Base-by-base conservation (phyloP, 2,329 filamentous ascomycete species). In the Penicillium sp. region DNA sequence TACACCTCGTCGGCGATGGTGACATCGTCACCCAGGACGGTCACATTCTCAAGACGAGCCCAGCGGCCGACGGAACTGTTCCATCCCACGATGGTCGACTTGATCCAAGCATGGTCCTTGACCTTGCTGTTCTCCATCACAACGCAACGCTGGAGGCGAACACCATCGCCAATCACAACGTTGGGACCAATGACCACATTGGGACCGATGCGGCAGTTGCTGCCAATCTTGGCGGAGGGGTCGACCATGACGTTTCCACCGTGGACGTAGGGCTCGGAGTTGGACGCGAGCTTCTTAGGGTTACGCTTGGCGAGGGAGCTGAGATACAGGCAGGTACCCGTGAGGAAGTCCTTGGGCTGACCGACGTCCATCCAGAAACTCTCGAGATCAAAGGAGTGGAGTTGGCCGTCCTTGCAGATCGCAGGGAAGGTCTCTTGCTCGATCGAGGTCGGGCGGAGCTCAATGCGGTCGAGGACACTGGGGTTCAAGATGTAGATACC, bases 321-420 rank as follows among this genome's bases (percentile, higher is more conserved):
- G 46, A 99, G 89, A 80, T 97, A 97, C 57, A 99, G 83, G 78
- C 93, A 97, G 56, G 94, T 97, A 58, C 93, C 93, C 18, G 89
- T 91, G 49, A 99, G 81, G 84, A 97, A 99, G 72, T 99, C 93
- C 81, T 97, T 99, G 65, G 93, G 93, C 78, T 99, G 93, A 66
- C 93, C 93, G 60, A 99, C 91, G 66, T 97, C 93, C 93, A 97
- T 97, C 93, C 93, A 97, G 85, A 95, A 97, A 64, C 93, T 91
- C 63, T 97, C 91, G 24, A 97, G 85, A 71, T 97, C 93, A 71
- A 96, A 97, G 1, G 91, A 96, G 82, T 97, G 93, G 58, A 97
- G 80, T 75, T 93, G 84, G 60, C 91, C 91, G 67, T 97, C 93
- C 67, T 83, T 86, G 76, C 89, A 89, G 74, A 97, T 94, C 64